Evolutionary conservation across 1,139 yeast species (phyloP).

Genomic region (Suzukiozyma palmioleophila): DNA sequence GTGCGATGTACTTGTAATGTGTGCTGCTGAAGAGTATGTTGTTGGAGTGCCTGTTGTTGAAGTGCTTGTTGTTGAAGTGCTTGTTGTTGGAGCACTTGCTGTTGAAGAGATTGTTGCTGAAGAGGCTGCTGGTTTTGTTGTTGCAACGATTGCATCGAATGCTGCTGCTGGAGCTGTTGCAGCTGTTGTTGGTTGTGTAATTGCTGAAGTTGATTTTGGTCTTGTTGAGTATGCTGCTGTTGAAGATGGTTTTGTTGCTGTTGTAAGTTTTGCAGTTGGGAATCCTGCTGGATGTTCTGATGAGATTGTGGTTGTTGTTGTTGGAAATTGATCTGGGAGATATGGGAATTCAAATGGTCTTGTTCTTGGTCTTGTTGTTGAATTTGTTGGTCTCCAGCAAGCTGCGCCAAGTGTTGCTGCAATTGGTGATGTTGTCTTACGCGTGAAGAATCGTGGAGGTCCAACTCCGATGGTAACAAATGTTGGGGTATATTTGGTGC

Average conservation of each 20-base stretch:
- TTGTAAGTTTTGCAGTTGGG: constrained; percentile 8
- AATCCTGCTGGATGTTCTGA: constrained; percentile 11
- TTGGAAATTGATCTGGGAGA: constrained; percentile 8
- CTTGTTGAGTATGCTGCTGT: constrained; percentile 12
- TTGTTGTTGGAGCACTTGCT: constrained; percentile 7
- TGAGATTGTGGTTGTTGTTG: constrained; percentile 13
- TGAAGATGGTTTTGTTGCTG: constrained; percentile 15
- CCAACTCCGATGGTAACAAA: constrained; percentile 5
- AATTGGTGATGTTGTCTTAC: constrained; percentile 11
- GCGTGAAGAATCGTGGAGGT: constrained; percentile 10
- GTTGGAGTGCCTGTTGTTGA: constrained; percentile 12
- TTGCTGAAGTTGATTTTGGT: constrained; percentile 8
- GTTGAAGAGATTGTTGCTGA: constrained; percentile 11
- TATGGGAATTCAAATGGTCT: constrained; percentile 3
- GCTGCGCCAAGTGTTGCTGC: constrained; percentile 11
- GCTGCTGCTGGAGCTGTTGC: constrained; percentile 21
- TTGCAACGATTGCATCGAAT: constrained; percentile 17
- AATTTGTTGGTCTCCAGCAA: constrained; percentile 9
- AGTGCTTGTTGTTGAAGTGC: constrained; percentile 7
- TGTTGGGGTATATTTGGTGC: constrained; percentile 15
- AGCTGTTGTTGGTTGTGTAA: constrained; percentile 5
- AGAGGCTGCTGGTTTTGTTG: constrained; percentile 10
- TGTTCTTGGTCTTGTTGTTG: constrained; percentile 9
- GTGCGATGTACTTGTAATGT: constrained; percentile 10
- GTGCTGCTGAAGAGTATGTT: constrained; percentile 12